Percentiles rank a stretch among this genome's conserved stretches.
These are phyloP conservation scores for Microsporum audouinii DNA, from an alignment of 2,329 filamentous ascomycete species.

Conservation along the genomic window DNA sequence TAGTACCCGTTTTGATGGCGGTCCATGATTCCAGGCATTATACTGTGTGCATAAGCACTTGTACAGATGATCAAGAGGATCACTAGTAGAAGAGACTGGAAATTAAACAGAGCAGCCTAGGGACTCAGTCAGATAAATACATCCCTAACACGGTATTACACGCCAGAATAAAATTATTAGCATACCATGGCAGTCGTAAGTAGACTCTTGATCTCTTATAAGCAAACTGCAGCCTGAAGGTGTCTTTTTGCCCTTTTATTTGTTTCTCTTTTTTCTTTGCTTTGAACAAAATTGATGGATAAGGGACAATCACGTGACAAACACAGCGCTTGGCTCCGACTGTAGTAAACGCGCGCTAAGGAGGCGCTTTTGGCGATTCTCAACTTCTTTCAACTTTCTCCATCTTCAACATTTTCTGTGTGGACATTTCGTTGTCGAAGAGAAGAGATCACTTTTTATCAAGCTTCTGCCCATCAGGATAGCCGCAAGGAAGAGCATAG, in stretches of 20 bases:
- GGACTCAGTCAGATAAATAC: not conserved
- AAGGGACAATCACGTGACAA: not conserved
- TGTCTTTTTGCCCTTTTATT: not conserved
- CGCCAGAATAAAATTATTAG: no score
- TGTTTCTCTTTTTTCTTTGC: not conserved
- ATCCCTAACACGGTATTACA: no score
- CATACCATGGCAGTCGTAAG: not conserved
- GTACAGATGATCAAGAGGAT: slow-evolving; percentile 94
- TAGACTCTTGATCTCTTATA: not conserved
- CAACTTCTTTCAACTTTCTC: not conserved
- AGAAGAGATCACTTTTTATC: no score
- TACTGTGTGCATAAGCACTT: slow-evolving; percentile 81
- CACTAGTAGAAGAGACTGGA: slow-evolving; percentile 89
- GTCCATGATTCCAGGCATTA: slow-evolving; percentile 82
- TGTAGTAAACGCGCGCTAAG: not conserved
- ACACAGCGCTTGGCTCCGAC: no score
- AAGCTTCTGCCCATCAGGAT: no score
- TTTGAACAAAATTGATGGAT: not conserved
- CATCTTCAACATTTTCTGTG: no score
- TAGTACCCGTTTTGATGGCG: slow-evolving; percentile 78
- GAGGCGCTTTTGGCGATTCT: not conserved
- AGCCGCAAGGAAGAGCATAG: not conserved
- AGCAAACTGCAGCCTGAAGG: not conserved
- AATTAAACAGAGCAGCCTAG: slow-evolving; percentile 95
- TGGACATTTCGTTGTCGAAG: no score